Percentiles rank a stretch among this genome's conserved stretches.
phyloP scores from a whole-genome alignment of 2,329 filamentous ascomycete species.

The Lachnellula hyalina region DNA sequence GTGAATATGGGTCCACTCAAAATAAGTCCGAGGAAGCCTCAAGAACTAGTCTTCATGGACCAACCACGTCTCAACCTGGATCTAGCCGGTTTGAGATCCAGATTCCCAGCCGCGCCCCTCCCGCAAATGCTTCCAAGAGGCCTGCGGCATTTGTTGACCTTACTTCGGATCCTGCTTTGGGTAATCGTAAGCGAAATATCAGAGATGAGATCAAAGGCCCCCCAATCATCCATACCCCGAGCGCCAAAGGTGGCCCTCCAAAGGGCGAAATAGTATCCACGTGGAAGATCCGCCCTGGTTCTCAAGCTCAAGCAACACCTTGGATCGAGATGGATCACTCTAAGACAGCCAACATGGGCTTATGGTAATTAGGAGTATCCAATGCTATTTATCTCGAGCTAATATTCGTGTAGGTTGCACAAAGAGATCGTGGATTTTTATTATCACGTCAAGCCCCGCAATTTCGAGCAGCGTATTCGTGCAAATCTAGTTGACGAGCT shows the following conservation, averaged over 20 bases:
- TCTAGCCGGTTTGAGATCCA: background rate
- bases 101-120: background rate
- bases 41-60: background rate
- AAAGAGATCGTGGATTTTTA: constrained; percentile 90
- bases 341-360: constrained; percentile 45
- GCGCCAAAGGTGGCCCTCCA: constrained; percentile 8
- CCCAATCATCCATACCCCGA: constrained; percentile 21
- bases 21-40: background rate
- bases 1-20: background rate
- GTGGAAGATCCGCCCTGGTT: constrained; percentile 35
- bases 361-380: constrained; percentile 44
- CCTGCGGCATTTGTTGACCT: constrained; percentile 17
- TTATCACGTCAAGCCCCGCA: constrained; percentile 70
- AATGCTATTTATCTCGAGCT: constrained; percentile 13
- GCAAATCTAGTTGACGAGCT: constrained; percentile 67
- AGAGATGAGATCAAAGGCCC: constrained; percentile 54
- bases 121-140: constrained; percentile 5
- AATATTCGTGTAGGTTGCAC: constrained; percentile 59
- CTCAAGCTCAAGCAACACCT: constrained; percentile 44
- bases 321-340: constrained; percentile 58
- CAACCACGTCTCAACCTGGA: background rate
- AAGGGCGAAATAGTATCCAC: constrained; percentile 34
- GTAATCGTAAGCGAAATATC: constrained; percentile 68
- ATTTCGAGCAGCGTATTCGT: constrained; percentile 74
- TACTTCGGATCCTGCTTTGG: constrained; percentile 42